Evolutionary conservation across 2,329 filamentous ascomycete genomes (phyloP).

Genomic region (Fusarium euwallaceae): DNA sequence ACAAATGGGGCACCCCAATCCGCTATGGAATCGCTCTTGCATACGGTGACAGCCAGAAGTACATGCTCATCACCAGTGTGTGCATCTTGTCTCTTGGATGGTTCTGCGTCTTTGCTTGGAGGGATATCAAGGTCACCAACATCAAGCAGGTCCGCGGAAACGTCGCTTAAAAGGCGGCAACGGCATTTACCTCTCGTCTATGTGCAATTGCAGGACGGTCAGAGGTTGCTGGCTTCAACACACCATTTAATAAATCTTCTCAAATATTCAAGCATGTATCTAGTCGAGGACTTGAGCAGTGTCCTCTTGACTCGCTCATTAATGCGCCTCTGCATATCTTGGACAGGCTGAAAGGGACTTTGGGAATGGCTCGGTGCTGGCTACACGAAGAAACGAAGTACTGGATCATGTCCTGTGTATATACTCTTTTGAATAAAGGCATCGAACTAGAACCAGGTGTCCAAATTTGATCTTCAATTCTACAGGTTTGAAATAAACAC

Average conservation of each 20-base stretch:
- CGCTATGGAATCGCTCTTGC: constrained; percentile 70
- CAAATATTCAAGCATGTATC: background rate
- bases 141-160: constrained; percentile 57
- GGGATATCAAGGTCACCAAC: constrained; percentile 64
- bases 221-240: background rate
- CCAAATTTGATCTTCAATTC: background rate
- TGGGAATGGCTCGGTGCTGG: background rate
- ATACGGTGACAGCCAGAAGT: constrained; percentile 67
- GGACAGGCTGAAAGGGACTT: background rate
- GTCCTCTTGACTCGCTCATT: background rate
- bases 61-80: constrained; percentile 64
- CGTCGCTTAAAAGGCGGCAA: constrained; percentile 48
- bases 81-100: constrained; percentile 59
- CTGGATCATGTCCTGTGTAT: background rate
- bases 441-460: background rate
- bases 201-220: background rate
- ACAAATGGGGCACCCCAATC: constrained; percentile 62
- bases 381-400: background rate
- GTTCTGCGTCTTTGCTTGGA: constrained; percentile 58
- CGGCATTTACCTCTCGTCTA: background rate
- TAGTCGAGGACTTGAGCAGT: background rate
- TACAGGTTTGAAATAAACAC: background rate
- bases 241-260: background rate
- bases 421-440: background rate
- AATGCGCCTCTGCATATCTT: background rate